Conservation (phyloP, 805 yeast genomes). For the Dipodascus geniculatus region DNA sequence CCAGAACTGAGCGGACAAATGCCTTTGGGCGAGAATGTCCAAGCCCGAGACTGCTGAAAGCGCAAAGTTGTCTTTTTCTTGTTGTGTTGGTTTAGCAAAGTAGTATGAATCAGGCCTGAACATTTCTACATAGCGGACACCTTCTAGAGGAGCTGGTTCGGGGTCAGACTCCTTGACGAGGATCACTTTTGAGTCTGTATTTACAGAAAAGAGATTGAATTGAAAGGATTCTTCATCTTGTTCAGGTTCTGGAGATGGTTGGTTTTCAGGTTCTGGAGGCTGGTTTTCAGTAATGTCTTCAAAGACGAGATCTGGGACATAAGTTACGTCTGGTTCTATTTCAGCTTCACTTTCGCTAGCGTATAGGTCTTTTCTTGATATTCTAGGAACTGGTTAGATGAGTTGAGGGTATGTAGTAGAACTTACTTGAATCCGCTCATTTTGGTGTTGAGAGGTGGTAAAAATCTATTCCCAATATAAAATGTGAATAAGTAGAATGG, state of each 20-base stretch:
- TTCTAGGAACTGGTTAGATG: conserved; percentile 5
- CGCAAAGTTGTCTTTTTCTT: conserved; percentile 4
- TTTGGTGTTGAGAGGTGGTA: neutral
- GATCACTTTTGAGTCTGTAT: conserved; percentile 6
- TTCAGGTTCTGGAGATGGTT: neutral
- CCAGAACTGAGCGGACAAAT: neutral
- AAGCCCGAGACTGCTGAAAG: conserved; percentile 13
- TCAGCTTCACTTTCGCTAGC: neutral
- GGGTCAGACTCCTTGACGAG: conserved; percentile 1
- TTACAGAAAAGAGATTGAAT: conserved; percentile 10
- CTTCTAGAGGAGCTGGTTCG: neutral
- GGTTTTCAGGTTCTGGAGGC: neutral
- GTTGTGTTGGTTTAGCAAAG: conserved; percentile 6
- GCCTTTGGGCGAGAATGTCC: conserved; percentile 8
- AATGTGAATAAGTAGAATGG: neutral
- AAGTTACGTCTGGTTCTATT: neutral
- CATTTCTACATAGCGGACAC: neutral
- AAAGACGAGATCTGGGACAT: conserved; percentile 8
- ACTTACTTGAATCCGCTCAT: conserved; percentile 1
- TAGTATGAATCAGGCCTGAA: conserved; percentile 16
- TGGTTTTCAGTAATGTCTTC: conserved; percentile 3
- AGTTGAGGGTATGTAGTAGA: no score
- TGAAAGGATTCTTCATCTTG: conserved; percentile 8
- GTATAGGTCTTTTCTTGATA: conserved; percentile 10
- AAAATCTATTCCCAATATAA: neutral